These are phyloP conservation scores for Halophytophthora batemanensis DNA, from an alignment of 352 stramenopile genomes.

Conservation along the genomic window DNA sequence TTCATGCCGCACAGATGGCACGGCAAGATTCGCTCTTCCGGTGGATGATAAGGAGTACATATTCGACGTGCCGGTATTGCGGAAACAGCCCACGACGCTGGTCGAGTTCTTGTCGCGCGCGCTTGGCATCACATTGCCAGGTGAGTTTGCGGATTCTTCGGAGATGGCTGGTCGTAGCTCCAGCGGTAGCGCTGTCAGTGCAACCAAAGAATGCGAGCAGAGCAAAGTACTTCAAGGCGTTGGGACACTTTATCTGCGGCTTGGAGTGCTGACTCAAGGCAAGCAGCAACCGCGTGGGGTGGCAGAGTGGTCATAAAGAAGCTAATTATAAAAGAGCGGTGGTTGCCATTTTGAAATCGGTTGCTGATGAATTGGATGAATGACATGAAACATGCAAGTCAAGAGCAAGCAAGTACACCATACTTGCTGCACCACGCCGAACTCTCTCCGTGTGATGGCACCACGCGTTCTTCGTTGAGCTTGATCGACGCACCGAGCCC, in stretches of 20 bases:
- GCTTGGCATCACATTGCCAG: slow-evolving; percentile 14
- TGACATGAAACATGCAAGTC: slow-evolving; percentile 5
- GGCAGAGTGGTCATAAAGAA: neutral
- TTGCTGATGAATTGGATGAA: neutral
- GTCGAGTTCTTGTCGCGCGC: slow-evolving; percentile 19
- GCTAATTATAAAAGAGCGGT: neutral
- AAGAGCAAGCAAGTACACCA: slow-evolving; percentile 13
- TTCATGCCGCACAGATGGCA: slow-evolving; percentile 23
- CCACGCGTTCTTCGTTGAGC: neutral
- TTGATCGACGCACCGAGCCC: neutral
- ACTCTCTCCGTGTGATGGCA: neutral
- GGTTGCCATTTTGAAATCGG: too few relatives aligned
- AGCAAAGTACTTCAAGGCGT: slow-evolving; percentile 5
- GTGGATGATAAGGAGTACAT: slow-evolving; percentile 36
- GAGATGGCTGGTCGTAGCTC: too few relatives aligned
- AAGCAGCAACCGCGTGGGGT: slow-evolving; percentile 3
- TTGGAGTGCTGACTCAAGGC: slow-evolving; percentile 29
- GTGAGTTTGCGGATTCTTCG: neutral
- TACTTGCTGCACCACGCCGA: slow-evolving; percentile 9
- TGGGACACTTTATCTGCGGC: slow-evolving; percentile 30
- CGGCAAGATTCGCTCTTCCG: slow-evolving; percentile 30
- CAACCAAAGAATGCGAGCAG: neutral
- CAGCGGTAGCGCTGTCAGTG: too few relatives aligned
- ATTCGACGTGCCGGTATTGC: slow-evolving; percentile 37
- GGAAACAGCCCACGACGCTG: slow-evolving; percentile 9